Base-by-base conservation (phyloP, 768 basidiomycete species). In the Kwoniella sp. region DNA sequence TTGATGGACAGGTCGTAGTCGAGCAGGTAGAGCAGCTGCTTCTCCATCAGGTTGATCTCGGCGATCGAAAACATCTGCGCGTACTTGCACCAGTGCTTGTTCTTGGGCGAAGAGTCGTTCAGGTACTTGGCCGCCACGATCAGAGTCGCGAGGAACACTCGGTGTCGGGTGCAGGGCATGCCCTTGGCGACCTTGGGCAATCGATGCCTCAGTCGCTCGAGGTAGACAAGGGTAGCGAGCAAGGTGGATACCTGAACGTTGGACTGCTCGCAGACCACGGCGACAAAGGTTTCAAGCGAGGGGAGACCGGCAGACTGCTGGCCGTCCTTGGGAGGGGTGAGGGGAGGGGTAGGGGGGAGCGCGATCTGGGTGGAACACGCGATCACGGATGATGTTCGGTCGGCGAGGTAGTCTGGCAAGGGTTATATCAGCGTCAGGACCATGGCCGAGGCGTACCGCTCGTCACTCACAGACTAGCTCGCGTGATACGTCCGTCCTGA, bases 61-160 rank as follows among this genome's bases (percentile, higher is more conserved):
- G 76, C 73, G 23, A 73, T 65, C 19, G 75, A 84, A 69, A 87
- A 83, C 77, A 89, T 92, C 59, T 87, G 77, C 36, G 78, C 77
- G 71, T 90, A 88, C 41, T 77, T 76, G 50, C 85, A 82, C 93
- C 93, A 99, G 78, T 95, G 88, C 72, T 81, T 80, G 78, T 96
- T 99, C 80, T 91, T 93, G 37, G 69, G 70, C 6, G 69, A 70
- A n/a, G 87, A 86, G 75, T 92, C 89, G 75, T 99, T 95, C 69
- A 96, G 83, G 75, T 96, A 96, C 77, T 99, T 99, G 57, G 90
- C 86, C 20, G 93, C 84, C 34, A 89, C 87, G 75, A 99, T 96
- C 63, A 99, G 85, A 0, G 88, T 85, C 20, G 93, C 93, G 62
- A 99, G 81, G 76, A 99, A 96, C 46, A 99, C 86, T 41, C 93